Base-by-base conservation (phyloP, 2,329 filamentous ascomycete genomes). In the Mollisia scopiformis region DNA sequence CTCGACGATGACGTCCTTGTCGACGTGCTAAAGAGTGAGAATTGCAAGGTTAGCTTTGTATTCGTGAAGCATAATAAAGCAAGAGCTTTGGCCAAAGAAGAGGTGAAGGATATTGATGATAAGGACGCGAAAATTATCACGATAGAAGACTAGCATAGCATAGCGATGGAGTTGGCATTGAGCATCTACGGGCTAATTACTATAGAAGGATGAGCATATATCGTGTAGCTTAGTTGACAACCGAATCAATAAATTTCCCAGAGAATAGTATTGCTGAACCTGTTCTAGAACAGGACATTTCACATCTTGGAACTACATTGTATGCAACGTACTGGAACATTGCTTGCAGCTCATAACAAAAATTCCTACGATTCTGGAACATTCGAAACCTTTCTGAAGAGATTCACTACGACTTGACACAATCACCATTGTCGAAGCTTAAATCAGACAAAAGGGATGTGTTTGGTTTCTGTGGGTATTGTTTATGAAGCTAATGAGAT, bases 1-100 rank as follows among this genome's bases (percentile, higher is more conserved):
- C 71, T 86, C 37, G 79, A 83, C 57, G 84, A 86, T 66, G 76
- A 80, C 55, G 76, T 82, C 0, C 73, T 87, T 51, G 71, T 79
- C 0, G 74, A 75, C 16, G 76, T 84, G 23, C 67, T 86, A 50
- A 77, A 76, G 62, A 80, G 83, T 53, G 65, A 71, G 62, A 65
- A 65, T 49, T 69, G 68, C 51, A 74, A 75, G 63, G 76, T 84
- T 27, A 75, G 76, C 11, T 85, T 80, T 66, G 67, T 85, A 25
- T 79, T 85, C 70, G 78, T 79, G 27, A 85, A 74, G 61, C 69
- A 66, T 28, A 58, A 62, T 60, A 55, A 35, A 13, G 49, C 49
- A 1, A 51, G 33, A 23, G 23, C 28, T 47, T n/a, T 47, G 23
- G 1, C 23, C 3, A 47, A 47, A 47, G 43, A 47, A 11, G 43